Percentiles rank a stretch among this genome's conserved stretches.
phyloP scores from a whole-genome alignment of 176 grass and related monocot species.

The Miscanthus lutarioriparius region DNA sequence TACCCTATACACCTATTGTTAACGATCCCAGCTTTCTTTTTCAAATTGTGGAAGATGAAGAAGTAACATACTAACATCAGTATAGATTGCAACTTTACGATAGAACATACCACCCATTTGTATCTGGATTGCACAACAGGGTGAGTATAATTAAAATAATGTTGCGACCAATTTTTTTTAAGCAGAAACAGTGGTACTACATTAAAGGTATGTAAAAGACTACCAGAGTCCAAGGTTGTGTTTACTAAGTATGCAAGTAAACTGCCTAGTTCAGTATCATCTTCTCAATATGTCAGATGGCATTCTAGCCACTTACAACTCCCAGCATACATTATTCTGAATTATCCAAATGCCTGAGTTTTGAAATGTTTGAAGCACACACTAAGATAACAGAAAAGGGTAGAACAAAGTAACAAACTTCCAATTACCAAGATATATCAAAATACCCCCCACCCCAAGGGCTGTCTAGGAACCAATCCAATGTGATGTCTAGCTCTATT shows the following conservation, averaged over 20 bases:
- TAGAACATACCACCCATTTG: neutral
- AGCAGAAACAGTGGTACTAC: neutral
- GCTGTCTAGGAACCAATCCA: neutral
- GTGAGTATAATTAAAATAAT: neutral
- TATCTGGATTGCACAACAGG: neutral
- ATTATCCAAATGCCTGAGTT: neutral
- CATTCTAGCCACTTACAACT: neutral
- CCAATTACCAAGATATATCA: slow-evolving; percentile 10
- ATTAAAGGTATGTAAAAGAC: neutral
- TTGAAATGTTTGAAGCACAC: neutral
- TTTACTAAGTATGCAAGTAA: neutral
- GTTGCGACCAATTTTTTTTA: neutral
- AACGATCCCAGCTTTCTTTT: neutral
- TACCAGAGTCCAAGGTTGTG: neutral
- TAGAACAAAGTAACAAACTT: neutral
- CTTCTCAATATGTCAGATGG: neutral
- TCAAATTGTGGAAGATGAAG: neutral
- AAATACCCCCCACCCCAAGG: neutral
- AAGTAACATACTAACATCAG: neutral
- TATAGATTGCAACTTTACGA: neutral
- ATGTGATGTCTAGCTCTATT: neutral
- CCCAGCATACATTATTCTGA: neutral
- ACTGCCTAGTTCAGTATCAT: neutral
- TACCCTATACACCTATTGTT: neutral
- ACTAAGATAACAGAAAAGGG: neutral